Conservation (phyloP, 768 basidiomycete genomes). For the Hericium erinaceus region DNA sequence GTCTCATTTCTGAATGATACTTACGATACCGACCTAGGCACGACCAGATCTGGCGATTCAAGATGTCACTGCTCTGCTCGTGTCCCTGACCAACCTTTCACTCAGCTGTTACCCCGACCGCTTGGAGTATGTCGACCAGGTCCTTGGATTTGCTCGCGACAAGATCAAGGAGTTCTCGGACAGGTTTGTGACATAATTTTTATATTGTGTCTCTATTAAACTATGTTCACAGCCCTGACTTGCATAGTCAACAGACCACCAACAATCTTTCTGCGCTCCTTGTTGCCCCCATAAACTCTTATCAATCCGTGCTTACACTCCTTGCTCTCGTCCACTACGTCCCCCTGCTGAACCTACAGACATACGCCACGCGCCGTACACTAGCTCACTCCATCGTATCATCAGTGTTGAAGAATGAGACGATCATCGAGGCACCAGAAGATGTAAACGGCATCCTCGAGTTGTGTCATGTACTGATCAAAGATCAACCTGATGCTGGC, state of each 20-base stretch:
- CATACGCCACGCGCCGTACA: conserved; percentile 83
- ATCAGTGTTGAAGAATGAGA: conserved; percentile 93
- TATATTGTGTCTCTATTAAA: not conserved
- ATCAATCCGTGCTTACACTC: conserved; percentile 93
- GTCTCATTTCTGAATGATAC: not conserved
- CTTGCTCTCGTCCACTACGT: conserved; percentile 90
- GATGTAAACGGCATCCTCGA: conserved; percentile 93
- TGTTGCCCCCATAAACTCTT: conserved; percentile 91
- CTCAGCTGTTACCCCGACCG: conserved; percentile 96
- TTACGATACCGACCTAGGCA: conserved; percentile 42
- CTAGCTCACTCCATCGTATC: conserved; percentile 94
- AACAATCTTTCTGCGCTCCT: conserved; percentile 87
- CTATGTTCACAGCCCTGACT: conserved; percentile 54
- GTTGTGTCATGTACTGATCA: conserved; percentile 85
- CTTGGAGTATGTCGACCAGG: conserved; percentile 94
- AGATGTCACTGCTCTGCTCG: conserved; percentile 92
- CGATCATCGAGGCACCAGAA: conserved; percentile 85
- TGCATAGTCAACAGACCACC: conserved; percentile 81
- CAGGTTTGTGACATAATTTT: conserved; percentile 37
- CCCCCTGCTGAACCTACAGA: conserved; percentile 73
- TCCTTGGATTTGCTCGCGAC: conserved; percentile 78
- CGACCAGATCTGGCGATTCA: conserved; percentile 96
- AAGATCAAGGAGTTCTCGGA: conserved; percentile 82
- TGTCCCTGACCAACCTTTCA: conserved; percentile 91
- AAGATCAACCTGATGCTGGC: conserved; percentile 62